Conservation (phyloP, 108 stramenopile genomes). For the Nitzschia sp. region DNA sequence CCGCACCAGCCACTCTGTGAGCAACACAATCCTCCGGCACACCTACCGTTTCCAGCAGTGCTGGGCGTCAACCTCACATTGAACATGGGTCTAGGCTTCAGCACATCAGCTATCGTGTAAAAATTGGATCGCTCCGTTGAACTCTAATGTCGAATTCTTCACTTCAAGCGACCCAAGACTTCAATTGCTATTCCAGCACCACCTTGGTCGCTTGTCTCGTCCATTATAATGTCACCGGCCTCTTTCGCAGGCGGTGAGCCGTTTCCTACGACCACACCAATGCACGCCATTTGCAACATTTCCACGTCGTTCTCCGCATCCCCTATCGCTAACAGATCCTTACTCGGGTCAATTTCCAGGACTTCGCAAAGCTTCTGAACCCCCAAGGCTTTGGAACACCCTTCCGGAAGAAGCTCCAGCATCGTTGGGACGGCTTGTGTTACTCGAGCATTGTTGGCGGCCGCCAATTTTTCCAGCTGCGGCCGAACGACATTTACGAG, state of each 20-base stretch:
- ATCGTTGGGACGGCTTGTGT: conserved; percentile 90
- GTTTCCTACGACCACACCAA: conserved; percentile 91
- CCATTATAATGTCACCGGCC: conserved; percentile 81
- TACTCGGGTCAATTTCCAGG: conserved; percentile 65
- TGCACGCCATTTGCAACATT: conserved; percentile 76
- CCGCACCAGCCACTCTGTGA: too few species aligned
- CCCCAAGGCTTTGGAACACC: conserved; percentile 89
- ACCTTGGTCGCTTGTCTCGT: conserved; percentile 82
- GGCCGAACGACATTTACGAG: conserved; percentile 59
- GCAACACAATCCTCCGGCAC: too few species aligned
- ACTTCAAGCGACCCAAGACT: conserved; percentile 23
- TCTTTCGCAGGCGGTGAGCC: conserved; percentile 66
- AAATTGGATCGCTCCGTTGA: too few species aligned
- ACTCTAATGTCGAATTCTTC: too few species aligned
- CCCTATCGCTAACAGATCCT: conserved; percentile 80
- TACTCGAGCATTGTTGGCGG: conserved; percentile 53
- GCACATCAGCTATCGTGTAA: too few species aligned
- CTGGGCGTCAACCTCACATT: too few species aligned
- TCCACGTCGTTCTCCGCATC: conserved; percentile 95
- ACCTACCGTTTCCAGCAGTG: too few species aligned
- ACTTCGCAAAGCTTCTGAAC: conserved; percentile 80
- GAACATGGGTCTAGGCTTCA: too few species aligned
- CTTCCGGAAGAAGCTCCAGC: conserved; percentile 87
- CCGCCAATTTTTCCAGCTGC: conserved; percentile 65
- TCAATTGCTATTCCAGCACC: conserved; percentile 91